Percentiles rank a stretch among this genome's conserved stretches.
Conservation (phyloP, 2,329 filamentous ascomycete genomes). For the Aspergillaceae sp. region DNA sequence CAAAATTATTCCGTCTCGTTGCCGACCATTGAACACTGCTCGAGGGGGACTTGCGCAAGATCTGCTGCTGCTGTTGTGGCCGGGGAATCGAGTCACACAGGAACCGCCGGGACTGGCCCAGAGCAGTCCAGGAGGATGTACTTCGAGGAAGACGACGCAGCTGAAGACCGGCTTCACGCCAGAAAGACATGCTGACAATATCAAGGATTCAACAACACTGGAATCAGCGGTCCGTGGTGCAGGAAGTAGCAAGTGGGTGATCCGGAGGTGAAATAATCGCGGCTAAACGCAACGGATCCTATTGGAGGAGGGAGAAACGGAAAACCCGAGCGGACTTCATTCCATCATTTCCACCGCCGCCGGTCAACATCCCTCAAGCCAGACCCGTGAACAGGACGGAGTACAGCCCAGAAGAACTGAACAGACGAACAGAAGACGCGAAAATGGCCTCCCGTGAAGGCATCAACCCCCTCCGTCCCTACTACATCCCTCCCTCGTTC, state of each 20-base stretch:
- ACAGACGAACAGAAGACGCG: background rate
- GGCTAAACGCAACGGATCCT: background rate
- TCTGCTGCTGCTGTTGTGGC: constrained; percentile 3
- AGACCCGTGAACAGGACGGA: no score
- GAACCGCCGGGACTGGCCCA: constrained; percentile 22
- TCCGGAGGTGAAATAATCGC: no score
- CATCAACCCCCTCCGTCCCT: constrained; percentile 52
- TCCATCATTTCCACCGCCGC: background rate
- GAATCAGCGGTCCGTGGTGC: no score
- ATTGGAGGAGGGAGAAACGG: background rate
- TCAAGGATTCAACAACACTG: background rate
- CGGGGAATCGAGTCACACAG: constrained; percentile 16
- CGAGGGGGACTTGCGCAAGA: constrained; percentile 9
- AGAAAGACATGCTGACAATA: constrained; percentile 22
- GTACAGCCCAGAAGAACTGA: no score
- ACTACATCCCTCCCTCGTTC: constrained; percentile 58
- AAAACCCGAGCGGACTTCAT: constrained; percentile 13
- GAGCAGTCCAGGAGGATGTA: constrained; percentile 44
- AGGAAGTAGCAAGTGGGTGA: no score
- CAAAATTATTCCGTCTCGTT: background rate
- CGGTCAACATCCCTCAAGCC: background rate
- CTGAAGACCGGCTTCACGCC: constrained; percentile 24
- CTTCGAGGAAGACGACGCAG: constrained; percentile 45
- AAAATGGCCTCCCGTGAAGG: constrained; percentile 36
- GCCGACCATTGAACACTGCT: constrained; percentile 6